phyloP scores from a whole-genome alignment of 2,329 filamentous ascomycete species.

The Colletotrichum zoysiae region DNA sequence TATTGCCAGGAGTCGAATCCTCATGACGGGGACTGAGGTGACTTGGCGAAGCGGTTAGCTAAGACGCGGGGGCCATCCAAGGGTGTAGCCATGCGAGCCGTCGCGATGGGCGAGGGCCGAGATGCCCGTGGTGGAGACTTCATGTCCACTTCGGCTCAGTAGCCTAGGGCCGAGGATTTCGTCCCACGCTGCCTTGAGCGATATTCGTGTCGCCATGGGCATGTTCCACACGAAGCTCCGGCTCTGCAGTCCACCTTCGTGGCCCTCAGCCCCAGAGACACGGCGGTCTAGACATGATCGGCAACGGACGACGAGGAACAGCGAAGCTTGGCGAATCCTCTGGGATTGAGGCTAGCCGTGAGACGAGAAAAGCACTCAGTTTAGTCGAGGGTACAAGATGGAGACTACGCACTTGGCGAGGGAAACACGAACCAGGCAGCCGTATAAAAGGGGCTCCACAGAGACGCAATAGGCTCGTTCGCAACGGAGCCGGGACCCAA shows the following conservation, averaged over 20 bases:
- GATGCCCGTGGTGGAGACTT: background rate
- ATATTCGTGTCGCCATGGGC: background rate
- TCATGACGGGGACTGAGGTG: background rate
- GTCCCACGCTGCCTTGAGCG: background rate
- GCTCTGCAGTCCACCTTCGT: background rate
- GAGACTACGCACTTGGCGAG: background rate
- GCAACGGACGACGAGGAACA: background rate
- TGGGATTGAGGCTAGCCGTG: background rate
- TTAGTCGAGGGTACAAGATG: no score
- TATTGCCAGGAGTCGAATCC: constrained; percentile 1
- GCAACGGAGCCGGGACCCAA: background rate
- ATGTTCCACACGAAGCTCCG: background rate
- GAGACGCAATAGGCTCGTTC: background rate
- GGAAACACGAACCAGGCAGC: background rate
- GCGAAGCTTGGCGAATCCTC: background rate
- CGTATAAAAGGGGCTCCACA: background rate
- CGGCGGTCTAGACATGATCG: background rate
- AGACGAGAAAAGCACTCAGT: background rate
- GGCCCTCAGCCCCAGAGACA: background rate
- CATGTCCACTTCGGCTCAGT: background rate
- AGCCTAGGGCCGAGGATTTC: background rate
- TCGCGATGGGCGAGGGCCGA: background rate
- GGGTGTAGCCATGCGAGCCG: background rate
- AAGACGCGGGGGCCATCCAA: background rate
- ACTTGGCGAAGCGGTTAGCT: background rate